A percentile compares a stretch with the other conserved stretches of the same genome.
phyloP scores from a whole-genome alignment of 2,329 filamentous ascomycete species.

The Chaetomiaceae sp. region DNA sequence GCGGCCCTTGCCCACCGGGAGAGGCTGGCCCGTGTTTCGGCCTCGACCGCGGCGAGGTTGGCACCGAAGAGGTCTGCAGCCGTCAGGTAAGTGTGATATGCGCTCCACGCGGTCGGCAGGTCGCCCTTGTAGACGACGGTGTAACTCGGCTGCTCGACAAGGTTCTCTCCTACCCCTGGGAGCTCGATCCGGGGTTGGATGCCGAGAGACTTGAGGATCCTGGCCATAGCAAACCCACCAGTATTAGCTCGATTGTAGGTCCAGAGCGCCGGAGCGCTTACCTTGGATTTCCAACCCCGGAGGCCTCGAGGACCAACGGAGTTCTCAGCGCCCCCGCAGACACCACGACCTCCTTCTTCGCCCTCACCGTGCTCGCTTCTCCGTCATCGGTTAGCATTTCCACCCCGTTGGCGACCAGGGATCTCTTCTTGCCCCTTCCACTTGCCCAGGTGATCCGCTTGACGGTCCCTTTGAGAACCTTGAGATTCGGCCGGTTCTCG shows the following conservation, averaged over 20 bases:
- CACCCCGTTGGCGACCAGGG: not conserved
- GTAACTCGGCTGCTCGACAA: not conserved
- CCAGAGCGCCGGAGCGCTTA: not conserved
- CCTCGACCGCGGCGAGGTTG: not conserved
- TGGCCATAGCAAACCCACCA: too few species aligned
- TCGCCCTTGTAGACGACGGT: not conserved
- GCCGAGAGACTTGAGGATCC: conserved; percentile 1
- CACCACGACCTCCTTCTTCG: not conserved
- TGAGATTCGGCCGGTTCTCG: conserved; percentile 1
- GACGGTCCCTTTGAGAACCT: not conserved
- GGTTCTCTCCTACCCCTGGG: conserved; percentile 2
- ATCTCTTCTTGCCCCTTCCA: not conserved
- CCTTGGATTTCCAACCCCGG: conserved; percentile 3
- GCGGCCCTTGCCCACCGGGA: not conserved
- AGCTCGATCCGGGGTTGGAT: not conserved
- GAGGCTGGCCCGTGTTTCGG: not conserved
- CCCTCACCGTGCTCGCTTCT: not conserved
- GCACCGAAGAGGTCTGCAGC: not conserved
- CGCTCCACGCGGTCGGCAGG: not conserved
- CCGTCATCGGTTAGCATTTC: not conserved
- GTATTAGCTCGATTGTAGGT: too few species aligned
- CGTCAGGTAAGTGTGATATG: not conserved
- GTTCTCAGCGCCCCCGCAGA: conserved; percentile 1
- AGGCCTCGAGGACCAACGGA: conserved; percentile 1
- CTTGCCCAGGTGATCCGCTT: conserved; percentile 5